phyloP scores from a whole-genome alignment of 176 grass and related monocot genomes.

The Aechmea fasciata region DNA sequence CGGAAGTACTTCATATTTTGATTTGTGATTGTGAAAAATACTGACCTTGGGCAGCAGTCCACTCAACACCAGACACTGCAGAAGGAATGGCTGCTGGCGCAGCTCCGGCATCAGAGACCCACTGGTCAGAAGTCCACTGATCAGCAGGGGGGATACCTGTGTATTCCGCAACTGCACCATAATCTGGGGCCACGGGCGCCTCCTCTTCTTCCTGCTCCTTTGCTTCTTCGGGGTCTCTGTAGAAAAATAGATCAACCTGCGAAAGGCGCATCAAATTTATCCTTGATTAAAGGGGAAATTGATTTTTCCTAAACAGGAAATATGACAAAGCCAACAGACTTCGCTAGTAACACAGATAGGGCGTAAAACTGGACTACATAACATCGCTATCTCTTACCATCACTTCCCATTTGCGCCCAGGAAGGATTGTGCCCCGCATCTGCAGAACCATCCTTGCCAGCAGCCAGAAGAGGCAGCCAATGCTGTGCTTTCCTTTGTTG shows the following conservation, averaged over 20 bases:
- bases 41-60: slow-evolving; percentile 49
- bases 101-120: slow-evolving; percentile 41
- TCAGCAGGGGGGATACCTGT: slow-evolving; percentile 31
- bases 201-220: slow-evolving; percentile 92
- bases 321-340: no score
- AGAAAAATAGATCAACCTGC: slow-evolving; percentile 92
- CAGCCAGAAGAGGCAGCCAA: slow-evolving; percentile 89
- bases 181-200: slow-evolving; percentile 45
- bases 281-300: background rate
- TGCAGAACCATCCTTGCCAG: slow-evolving; percentile 85
- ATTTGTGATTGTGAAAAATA: background rate
- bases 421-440: slow-evolving; percentile 77
- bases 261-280: background rate
- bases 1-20: background rate
- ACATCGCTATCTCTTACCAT: slow-evolving; percentile 39
- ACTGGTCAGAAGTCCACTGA: slow-evolving; percentile 56
- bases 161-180: slow-evolving; percentile 42
- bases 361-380: background rate
- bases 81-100: slow-evolving; percentile 13
- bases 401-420: slow-evolving; percentile 82
- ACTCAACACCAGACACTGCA: slow-evolving; percentile 28
- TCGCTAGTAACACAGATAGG: no score
- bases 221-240: slow-evolving; percentile 83
- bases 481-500: slow-evolving; percentile 88
- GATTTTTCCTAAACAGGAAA: background rate